Conservation (phyloP, 225 moss, liverwort and hornwort species). For the Sphagnum contortum region DNA sequence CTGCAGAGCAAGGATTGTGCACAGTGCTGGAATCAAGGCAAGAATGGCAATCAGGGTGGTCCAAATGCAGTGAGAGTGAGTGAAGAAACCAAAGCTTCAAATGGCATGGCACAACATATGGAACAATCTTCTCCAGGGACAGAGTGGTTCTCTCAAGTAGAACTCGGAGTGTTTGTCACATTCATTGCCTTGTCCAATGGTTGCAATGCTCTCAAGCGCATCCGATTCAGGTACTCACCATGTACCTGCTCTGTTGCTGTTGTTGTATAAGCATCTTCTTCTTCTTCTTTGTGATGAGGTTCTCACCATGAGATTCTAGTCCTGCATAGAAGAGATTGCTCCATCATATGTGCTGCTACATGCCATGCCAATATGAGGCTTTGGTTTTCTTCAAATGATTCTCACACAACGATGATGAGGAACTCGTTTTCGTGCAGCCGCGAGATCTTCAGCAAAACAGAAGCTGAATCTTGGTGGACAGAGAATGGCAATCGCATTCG, state of each 20-base stretch:
- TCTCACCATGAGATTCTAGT: too few relatives aligned
- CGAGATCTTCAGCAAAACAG: slow-evolving; percentile 55
- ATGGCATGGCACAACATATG: slow-evolving; percentile 10
- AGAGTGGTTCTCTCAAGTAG: slow-evolving; percentile 63
- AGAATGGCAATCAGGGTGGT: too few relatives aligned
- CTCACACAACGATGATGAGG: too few relatives aligned
- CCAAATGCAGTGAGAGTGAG: slow-evolving; percentile 17
- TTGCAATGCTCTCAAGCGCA: slow-evolving; percentile 45
- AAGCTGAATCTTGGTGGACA: slow-evolving; percentile 60
- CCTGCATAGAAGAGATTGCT: too few relatives aligned
- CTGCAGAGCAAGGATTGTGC: slow-evolving; percentile 29
- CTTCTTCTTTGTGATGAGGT: too few relatives aligned
- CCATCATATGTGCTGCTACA: too few relatives aligned
- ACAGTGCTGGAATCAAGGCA: background rate
- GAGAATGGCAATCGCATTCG: slow-evolving; percentile 55
- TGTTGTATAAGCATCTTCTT: too few relatives aligned
- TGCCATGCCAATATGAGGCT: too few relatives aligned
- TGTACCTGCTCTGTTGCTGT: too few relatives aligned
- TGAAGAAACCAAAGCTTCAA: slow-evolving; percentile 21
- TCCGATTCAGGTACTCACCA: slow-evolving; percentile 43
- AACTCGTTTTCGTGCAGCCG: slow-evolving; percentile 19
- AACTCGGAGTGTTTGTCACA: slow-evolving; percentile 61
- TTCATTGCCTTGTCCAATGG: slow-evolving; percentile 43
- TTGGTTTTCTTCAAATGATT: too few relatives aligned
- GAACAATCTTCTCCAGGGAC: slow-evolving; percentile 26